Percentiles rank a stretch among this genome's conserved stretches.
Conservation (phyloP, 2,329 filamentous ascomycete species). For the Stachybotrys chlorohalonatus region DNA sequence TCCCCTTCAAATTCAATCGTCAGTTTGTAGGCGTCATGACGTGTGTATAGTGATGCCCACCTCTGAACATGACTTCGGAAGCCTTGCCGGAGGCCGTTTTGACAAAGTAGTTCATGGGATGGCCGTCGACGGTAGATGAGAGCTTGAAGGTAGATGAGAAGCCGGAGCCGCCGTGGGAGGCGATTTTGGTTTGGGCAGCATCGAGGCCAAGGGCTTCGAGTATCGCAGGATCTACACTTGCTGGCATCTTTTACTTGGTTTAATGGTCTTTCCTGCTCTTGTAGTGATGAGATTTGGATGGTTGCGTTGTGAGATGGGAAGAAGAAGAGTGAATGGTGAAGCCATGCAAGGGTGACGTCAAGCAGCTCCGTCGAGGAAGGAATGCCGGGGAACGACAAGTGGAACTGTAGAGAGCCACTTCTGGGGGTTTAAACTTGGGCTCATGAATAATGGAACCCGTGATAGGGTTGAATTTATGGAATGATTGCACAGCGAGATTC, state of each 20-base stretch:
- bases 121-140: conserved; percentile 34
- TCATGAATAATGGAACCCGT: too few species aligned
- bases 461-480: too few species aligned
- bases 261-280: not conserved
- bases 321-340: not conserved
- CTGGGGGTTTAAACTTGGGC: too few species aligned
- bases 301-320: not conserved
- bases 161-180: conserved; percentile 55
- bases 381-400: too few species aligned
- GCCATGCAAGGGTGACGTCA: not conserved
- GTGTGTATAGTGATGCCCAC: conserved; percentile 25
- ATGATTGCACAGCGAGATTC: too few species aligned
- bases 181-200: conserved; percentile 41
- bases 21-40: not conserved
- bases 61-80: conserved; percentile 61
- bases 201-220: conserved; percentile 51
- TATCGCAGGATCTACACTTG: conserved; percentile 53
- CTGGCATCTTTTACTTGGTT: conserved; percentile 21
- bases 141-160: conserved; percentile 60
- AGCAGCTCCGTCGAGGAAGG: not conserved
- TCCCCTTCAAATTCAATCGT: conserved; percentile 47
- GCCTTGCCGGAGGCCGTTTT: conserved; percentile 56
- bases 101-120: conserved; percentile 55
- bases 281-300: not conserved
- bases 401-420: too few species aligned